These are phyloP conservation scores for Cucurbitaria berberidis DNA, from an alignment of 2,329 filamentous ascomycete genomes.

Conservation along the genomic window DNA sequence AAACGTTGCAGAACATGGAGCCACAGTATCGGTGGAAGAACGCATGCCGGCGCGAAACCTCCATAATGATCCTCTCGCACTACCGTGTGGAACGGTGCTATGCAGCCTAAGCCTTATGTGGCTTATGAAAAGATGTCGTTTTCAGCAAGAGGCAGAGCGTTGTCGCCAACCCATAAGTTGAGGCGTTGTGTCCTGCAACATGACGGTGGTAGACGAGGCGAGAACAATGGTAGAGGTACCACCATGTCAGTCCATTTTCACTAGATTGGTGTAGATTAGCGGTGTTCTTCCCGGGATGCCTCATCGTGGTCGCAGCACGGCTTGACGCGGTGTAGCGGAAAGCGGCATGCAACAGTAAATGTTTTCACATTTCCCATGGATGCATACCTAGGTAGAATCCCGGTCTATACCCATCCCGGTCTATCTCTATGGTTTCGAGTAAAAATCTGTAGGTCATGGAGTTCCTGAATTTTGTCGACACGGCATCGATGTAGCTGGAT, in stretches of 20 bases:
- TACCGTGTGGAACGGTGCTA: constrained; percentile 3
- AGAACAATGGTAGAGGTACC: not conserved
- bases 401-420: too few relatives aligned
- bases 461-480: too few relatives aligned
- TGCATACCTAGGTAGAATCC: too few relatives aligned
- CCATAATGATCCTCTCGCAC: not conserved
- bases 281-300: not conserved
- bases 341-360: not conserved
- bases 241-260: not conserved
- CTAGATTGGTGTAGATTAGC: not conserved
- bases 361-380: too few relatives aligned
- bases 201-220: not conserved
- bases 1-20: not conserved
- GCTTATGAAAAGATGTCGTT: not conserved
- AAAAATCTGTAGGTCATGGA: too few relatives aligned
- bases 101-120: not conserved
- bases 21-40: not conserved
- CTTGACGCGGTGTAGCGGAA: too few relatives aligned
- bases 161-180: constrained; percentile 2
- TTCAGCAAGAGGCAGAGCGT: constrained; percentile 3
- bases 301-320: too few relatives aligned
- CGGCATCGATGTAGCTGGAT: too few relatives aligned
- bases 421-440: too few relatives aligned
- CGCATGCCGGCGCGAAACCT: not conserved
- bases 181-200: constrained; percentile 8